These are phyloP conservation scores for Hortiboletus campestris DNA, from an alignment of 768 basidiomycete genomes.

Conservation along the genomic window DNA sequence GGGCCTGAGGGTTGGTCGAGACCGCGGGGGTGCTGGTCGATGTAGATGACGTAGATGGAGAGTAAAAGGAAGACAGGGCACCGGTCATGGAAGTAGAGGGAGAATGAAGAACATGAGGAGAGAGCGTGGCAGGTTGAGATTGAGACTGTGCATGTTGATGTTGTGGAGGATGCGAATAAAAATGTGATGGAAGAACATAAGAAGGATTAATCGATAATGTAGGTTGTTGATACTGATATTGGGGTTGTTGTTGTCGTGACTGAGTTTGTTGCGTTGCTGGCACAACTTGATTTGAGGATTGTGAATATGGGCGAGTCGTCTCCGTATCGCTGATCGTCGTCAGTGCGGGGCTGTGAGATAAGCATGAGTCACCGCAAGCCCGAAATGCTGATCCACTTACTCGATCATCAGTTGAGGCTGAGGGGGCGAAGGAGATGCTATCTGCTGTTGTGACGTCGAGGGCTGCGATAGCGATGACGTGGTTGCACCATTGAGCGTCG, in stretches of 20 bases:
- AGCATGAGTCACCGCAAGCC: slow-evolving; percentile 13
- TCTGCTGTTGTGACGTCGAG: slow-evolving; percentile 32
- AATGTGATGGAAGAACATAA: slow-evolving; percentile 38
- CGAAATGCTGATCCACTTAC: slow-evolving; percentile 39
- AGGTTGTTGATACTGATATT: slow-evolving; percentile 41
- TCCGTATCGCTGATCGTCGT: slow-evolving; percentile 55
- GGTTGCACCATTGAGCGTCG: slow-evolving; percentile 77
- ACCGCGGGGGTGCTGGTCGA: slow-evolving; percentile 27
- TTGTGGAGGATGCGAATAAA: slow-evolving; percentile 35
- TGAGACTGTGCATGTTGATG: slow-evolving; percentile 29
- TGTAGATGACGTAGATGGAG: slow-evolving; percentile 31
- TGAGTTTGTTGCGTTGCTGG: slow-evolving; percentile 34
- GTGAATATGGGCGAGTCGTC: slow-evolving; percentile 46
- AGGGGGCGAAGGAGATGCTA: slow-evolving; percentile 27
- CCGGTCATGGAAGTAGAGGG: slow-evolving; percentile 40
- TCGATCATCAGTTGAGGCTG: slow-evolving; percentile 61
- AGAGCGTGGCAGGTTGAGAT: slow-evolving; percentile 58
- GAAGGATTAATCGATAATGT: slow-evolving; percentile 44
- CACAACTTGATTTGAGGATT: slow-evolving; percentile 39
- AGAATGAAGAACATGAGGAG: slow-evolving; percentile 67
- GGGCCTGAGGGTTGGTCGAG: slow-evolving; percentile 47
- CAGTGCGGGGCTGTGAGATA: slow-evolving; percentile 50
- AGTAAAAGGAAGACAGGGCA: slow-evolving; percentile 40
- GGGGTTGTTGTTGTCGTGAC: slow-evolving; percentile 35
- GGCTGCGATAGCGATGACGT: slow-evolving; percentile 38